A percentile compares a stretch with the other conserved stretches of the same genome.
Evolutionary conservation across 2,329 filamentous ascomycete species (phyloP).

Genomic region (Aspergillus thermomutatus): DNA sequence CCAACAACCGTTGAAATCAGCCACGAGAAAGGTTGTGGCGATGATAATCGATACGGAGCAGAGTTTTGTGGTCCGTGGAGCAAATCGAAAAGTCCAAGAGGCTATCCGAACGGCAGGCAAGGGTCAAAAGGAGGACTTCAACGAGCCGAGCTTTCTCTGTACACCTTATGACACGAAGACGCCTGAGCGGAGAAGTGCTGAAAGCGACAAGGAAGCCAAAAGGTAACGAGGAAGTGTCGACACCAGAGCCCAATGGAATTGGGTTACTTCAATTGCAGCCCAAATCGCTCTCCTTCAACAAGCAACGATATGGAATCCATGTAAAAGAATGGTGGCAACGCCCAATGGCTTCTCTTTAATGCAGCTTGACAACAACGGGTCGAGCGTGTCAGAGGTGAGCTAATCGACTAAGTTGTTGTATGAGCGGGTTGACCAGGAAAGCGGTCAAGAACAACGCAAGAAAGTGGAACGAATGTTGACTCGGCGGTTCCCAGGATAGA

Average conservation of each 20-base stretch:
- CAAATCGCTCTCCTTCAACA: not conserved
- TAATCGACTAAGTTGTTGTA: not conserved
- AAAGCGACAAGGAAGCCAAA: not conserved
- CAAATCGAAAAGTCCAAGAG: not conserved
- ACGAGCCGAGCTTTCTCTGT: not conserved
- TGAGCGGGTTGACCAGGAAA: not conserved
- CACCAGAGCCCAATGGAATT: not conserved
- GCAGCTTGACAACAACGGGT: not conserved
- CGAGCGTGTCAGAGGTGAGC: not conserved
- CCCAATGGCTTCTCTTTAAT: not conserved
- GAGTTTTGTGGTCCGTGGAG: not conserved
- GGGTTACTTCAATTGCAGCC: constrained; percentile 1
- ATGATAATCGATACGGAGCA: not conserved
- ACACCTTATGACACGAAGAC: not conserved
- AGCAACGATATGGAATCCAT: constrained; percentile 1
- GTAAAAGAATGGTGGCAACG: not conserved
- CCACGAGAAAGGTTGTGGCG: not conserved
- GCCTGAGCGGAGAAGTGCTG: not conserved
- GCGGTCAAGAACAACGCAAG: not conserved
- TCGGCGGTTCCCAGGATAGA: not conserved
- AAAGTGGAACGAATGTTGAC: not conserved
- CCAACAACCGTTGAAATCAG: not conserved
- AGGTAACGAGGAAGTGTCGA: not conserved
- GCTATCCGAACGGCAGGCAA: not conserved
- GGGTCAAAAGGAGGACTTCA: not conserved